Evolutionary conservation across 2,329 filamentous ascomycete genomes (phyloP).

Genomic region (Fusarium sulawesiense): DNA sequence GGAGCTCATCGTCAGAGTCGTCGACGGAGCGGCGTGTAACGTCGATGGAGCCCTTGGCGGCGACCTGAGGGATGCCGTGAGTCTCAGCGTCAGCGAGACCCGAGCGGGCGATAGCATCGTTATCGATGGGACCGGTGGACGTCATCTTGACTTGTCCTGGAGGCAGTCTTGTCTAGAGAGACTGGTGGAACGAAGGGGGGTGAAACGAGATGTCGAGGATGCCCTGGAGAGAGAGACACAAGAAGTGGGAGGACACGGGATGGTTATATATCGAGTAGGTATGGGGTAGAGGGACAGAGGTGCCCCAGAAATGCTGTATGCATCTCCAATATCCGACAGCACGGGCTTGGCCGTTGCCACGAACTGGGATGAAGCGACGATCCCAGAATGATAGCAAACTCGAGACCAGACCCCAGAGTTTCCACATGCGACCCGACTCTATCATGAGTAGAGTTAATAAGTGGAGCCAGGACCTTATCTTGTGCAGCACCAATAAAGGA

Average conservation of each 20-base stretch:
- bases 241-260: conserved; percentile 1
- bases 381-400: conserved; percentile 21
- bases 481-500: neutral
- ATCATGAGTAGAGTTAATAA: conserved; percentile 24
- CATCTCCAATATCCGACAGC: conserved; percentile 23
- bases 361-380: conserved; percentile 6
- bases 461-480: conserved; percentile 31
- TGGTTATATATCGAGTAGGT: conserved; percentile 28
- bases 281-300: neutral
- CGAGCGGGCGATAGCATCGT: conserved; percentile 51
- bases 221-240: conserved; percentile 3
- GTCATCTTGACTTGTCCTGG: conserved; percentile 47
- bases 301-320: neutral
- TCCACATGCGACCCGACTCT: conserved; percentile 1
- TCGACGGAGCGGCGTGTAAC: conserved; percentile 45
- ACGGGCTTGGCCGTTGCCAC: conserved; percentile 33
- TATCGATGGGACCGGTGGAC: conserved; percentile 51
- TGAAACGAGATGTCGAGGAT: conserved; percentile 14
- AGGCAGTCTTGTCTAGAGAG: conserved; percentile 1
- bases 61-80: conserved; percentile 43
- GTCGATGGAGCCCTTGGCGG: conserved; percentile 48
- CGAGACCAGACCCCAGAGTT: conserved; percentile 15
- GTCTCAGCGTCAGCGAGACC: conserved; percentile 50
- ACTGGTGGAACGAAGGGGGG: neutral
- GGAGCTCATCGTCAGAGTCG: conserved; percentile 50